Base-by-base conservation (phyloP, 768 basidiomycete species). In the Jaapia argillacea region DNA sequence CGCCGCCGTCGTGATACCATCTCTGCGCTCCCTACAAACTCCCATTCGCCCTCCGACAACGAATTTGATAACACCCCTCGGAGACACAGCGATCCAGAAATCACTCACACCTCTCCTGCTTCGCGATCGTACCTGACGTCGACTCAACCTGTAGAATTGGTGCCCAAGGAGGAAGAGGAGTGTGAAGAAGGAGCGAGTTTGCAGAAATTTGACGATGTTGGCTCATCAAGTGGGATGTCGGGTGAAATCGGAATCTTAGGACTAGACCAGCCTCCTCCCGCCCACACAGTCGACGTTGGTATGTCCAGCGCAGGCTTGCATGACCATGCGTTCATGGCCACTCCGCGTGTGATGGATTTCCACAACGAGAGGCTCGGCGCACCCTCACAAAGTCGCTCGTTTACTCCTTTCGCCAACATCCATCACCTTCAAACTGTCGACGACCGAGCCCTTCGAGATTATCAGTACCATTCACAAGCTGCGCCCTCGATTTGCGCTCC, bases 361-460 rank as follows among this genome's bases (percentile, higher is more conserved):
- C n/a, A n/a, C n/a, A n/a, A n/a, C n/a, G n/a, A n/a, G n/a, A n/a
- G n/a, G n/a, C 28, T 10, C 28, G 28, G 10, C 28, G 28, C 16
- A 16, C 28, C 28, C 16, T 16, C 10, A 16, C 28, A 33, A 10
- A 33, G 28, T 10, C 28, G 28, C 28, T 10, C 16, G 10, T 16
- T 33, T 16, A 16, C 28, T 10, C 28, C 28, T 16, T 10, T 10
- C 28, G 28, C 10, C 28, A 16, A 16, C 24, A 36, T 46, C 18
- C 47, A 46, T 20, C 45, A 47, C 24, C 22, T 43, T 36, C 51
- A 47, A 31, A 21, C 23, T 24, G 38, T 2, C 24, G 38, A 27
- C 28, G 28, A 33, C 10, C 28, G n/a, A 20, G 10, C 14, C 14
- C 4, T 12, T 24, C 24, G 23, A 27, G 45, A 46, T 38, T 14